Evolutionary conservation across 129 eudicot species (phyloP).

Genomic region (Helichrysum umbraculigerum): DNA sequence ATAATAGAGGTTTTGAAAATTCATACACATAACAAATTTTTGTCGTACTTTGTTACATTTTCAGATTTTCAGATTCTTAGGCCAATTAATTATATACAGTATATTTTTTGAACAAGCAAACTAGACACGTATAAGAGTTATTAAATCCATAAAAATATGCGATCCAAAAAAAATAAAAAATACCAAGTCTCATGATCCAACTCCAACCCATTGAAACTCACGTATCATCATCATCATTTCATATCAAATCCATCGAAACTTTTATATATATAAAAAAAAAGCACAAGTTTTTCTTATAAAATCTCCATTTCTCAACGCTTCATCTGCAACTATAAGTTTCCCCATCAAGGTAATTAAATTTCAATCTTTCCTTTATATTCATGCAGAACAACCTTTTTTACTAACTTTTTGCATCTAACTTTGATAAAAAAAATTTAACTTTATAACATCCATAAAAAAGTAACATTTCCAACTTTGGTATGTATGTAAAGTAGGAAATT

Average conservation of each 20-base stretch:
- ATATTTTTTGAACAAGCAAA: too few relatives aligned
- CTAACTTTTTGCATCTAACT: background rate
- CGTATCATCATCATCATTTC: background rate
- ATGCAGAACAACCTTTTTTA: background rate
- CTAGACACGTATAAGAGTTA: too few relatives aligned
- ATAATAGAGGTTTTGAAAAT: too few relatives aligned
- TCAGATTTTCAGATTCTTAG: too few relatives aligned
- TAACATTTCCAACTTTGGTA: constrained; percentile 17
- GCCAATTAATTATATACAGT: too few relatives aligned
- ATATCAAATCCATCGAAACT: background rate
- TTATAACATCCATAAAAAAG: constrained; percentile 9
- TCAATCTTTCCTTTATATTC: background rate
- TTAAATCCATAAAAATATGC: too few relatives aligned
- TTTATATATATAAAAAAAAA: too few relatives aligned
- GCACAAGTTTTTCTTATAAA: background rate
- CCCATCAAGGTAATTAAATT: background rate
- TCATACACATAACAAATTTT: too few relatives aligned
- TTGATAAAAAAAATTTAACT: background rate
- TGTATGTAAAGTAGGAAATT: constrained; percentile 22
- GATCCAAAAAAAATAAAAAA: background rate
- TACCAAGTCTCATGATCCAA: constrained; percentile 26
- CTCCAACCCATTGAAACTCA: constrained; percentile 28
- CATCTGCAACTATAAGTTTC: constrained; percentile 3
- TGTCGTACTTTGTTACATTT: too few relatives aligned
- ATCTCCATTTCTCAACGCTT: background rate